Evolutionary conservation across 192 early-diverging fungal species (phyloP).

Genomic region (Haplosporangium gracile): DNA sequence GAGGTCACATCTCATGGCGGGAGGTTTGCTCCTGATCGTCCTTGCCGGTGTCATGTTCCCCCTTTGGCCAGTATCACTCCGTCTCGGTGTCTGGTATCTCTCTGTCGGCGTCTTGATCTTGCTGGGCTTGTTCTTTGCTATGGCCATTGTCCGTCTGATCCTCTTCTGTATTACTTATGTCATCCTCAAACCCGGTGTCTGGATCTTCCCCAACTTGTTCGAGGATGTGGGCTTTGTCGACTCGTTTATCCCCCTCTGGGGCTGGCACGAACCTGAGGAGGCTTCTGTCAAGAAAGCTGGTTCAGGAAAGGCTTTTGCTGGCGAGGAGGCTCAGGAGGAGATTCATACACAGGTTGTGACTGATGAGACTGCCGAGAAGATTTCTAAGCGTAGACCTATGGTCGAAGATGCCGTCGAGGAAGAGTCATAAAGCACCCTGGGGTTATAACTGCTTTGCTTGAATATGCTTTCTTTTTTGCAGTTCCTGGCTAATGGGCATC

Average conservation of each 20-base stretch:
- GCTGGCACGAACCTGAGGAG: slow-evolving; percentile 78
- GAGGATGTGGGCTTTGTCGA: slow-evolving; percentile 95
- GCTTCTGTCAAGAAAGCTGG: slow-evolving; percentile 31
- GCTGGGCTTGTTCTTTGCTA: slow-evolving; percentile 90
- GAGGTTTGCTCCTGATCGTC: slow-evolving; percentile 81
- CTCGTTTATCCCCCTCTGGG: slow-evolving; percentile 93
- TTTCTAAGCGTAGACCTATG: slow-evolving; percentile 49
- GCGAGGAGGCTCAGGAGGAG: slow-evolving; percentile 28
- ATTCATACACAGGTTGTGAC: slow-evolving; percentile 51
- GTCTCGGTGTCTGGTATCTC: slow-evolving; percentile 92
- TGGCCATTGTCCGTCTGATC: slow-evolving; percentile 89
- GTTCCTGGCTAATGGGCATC: too few species aligned
- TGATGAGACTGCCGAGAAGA: slow-evolving; percentile 47
- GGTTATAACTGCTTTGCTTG: too few species aligned
- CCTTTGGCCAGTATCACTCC: slow-evolving; percentile 48
- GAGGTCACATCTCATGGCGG: slow-evolving; percentile 80
- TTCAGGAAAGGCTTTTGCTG: slow-evolving; percentile 15
- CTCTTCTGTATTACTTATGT: slow-evolving; percentile 84
- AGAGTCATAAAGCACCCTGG: slow-evolving; percentile 11
- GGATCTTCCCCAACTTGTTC: slow-evolving; percentile 98
- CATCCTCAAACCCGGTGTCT: slow-evolving; percentile 84
- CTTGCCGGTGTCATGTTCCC: slow-evolving; percentile 98
- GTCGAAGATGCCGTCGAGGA: slow-evolving; percentile 63
- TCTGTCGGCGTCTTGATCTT: slow-evolving; percentile 84
- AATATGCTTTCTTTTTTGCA: not conserved